Percentiles rank a stretch among this genome's conserved stretches.
Conservation (phyloP, 192 early-diverging fungal species). For the Coemansia sp. region DNA sequence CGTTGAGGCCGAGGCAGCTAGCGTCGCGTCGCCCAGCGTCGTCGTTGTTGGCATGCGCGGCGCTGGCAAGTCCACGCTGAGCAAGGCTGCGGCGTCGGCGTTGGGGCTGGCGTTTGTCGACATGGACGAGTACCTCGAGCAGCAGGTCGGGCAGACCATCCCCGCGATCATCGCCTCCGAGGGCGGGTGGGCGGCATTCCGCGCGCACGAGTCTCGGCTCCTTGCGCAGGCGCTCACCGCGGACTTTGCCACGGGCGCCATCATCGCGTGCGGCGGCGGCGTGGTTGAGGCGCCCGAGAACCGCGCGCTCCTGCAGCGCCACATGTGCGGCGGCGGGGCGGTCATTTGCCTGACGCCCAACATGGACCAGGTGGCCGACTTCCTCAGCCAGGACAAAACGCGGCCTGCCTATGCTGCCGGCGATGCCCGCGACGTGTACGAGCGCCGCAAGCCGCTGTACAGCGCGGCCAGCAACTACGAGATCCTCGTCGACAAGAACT, state of each 20-base stretch:
- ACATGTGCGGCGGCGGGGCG: conserved; percentile 55
- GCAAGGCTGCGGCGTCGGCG: conserved; percentile 65
- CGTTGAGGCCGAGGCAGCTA: neutral
- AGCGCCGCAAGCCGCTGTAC: conserved; percentile 75
- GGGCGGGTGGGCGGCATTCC: conserved; percentile 87
- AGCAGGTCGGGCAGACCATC: conserved; percentile 68
- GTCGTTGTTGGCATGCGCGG: conserved; percentile 99
- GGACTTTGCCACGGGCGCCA: conserved; percentile 58
- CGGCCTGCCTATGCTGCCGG: conserved; percentile 80
- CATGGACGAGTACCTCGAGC: conserved; percentile 84
- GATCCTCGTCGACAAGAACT: conserved; percentile 66
- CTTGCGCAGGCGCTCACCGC: conserved; percentile 62
- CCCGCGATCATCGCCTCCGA: conserved; percentile 63
- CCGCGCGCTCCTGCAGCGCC: conserved; percentile 67
- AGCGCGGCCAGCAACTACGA: conserved; percentile 77
- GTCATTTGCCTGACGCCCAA: conserved; percentile 79
- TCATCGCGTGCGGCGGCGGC: conserved; percentile 95
- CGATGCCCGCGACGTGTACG: conserved; percentile 79
- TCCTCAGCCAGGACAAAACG: conserved; percentile 76
- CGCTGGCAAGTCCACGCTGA: conserved; percentile 92
- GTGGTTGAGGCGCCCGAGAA: conserved; percentile 81
- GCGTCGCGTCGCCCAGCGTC: conserved; percentile 56
- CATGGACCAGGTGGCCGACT: conserved; percentile 77
- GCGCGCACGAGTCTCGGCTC: conserved; percentile 71
- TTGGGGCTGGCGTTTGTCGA: conserved; percentile 82